A percentile compares a stretch with the other conserved stretches of the same genome.
Evolutionary conservation across 768 basidiomycete genomes (phyloP).

Genomic region (Kockovaella imperatae): DNA sequence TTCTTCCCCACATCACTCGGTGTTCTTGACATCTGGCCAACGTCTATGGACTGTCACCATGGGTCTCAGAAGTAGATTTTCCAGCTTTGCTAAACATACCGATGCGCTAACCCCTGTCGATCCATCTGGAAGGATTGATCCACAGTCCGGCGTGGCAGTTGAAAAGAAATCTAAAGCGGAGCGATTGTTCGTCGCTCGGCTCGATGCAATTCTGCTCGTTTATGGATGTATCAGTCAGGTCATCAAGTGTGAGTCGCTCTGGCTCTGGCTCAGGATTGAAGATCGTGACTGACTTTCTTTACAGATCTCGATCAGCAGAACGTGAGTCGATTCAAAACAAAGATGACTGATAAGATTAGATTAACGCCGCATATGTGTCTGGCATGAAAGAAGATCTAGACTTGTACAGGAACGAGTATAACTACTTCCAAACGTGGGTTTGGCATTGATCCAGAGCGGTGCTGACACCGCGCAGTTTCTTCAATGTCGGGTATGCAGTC

Average conservation of each 20-base stretch:
- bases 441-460: neutral
- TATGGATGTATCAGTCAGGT: neutral
- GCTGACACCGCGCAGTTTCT: slow-evolving; percentile 5
- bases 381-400: slow-evolving; percentile 11
- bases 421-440: slow-evolving; percentile 4
- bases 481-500: neutral
- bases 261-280: neutral
- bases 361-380: slow-evolving; percentile 8
- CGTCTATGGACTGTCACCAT: too few relatives aligned
- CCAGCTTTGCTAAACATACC: too few relatives aligned
- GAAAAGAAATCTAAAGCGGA: slow-evolving; percentile 19
- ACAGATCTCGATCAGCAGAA: too few relatives aligned
- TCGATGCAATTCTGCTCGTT: neutral
- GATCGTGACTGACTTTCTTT: neutral
- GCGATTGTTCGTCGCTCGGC: slow-evolving; percentile 17
- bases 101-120: slow-evolving; percentile 11
- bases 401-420: neutral
- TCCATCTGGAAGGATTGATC: slow-evolving; percentile 14
- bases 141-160: slow-evolving; percentile 20
- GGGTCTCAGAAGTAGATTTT: too few relatives aligned
- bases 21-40: too few relatives aligned
- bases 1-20: too few relatives aligned
- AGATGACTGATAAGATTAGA: neutral
- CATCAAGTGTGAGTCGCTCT: neutral
- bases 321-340: neutral